Base-by-base conservation (phyloP, 495 filamentous ascomycete species). In the Hypoxylon trugodes region DNA sequence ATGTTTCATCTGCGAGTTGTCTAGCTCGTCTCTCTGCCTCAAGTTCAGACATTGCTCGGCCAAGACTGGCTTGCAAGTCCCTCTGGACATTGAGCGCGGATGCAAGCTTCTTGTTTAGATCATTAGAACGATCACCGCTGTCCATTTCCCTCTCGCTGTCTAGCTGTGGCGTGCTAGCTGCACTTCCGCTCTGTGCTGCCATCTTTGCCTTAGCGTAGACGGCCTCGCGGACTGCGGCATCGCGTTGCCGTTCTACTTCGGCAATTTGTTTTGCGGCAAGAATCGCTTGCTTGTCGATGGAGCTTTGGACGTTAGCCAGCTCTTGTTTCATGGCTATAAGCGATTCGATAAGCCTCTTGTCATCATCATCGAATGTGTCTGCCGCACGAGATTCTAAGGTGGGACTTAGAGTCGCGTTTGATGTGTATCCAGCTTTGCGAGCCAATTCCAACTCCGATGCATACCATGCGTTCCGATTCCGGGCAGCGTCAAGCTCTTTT, bases 151-250 rank as follows among this genome's bases (percentile, higher is more conserved):
- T 75, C 24, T 90, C 88, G 8, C 74, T 74, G 57, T 93, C 92
- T 0, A 86, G 84, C 62, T 89, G 87, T 6, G 90, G 87, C 1
- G 90, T 89, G 49, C 89, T 86, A 15, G 80, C 79, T 55, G 87
- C 83, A 57, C 89, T 91, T 13, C 70, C 71, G 48, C 86, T 83
- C 58, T 91, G 90, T 1, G 92, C 93, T 33, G 93, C 95, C 13
- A 97, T 81, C 68, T 92, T 96, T 5, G 96, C 91, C 69, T 96
- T 96, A 18, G 93, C 92, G 78, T 97, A 98, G 1, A 92, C 90
- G 0, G 96, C 95, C 74, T 98, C 96, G 59, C 86, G 89, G 35
- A 99, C 84, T 13, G 95, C 95, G 15, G 89, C 87, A 76, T 99
- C 96, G 45, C 96, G 81, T 73, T 98, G 93, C 59, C 90, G 91